These are phyloP conservation scores for Tetrapisispora namnaoensis DNA, from an alignment of 805 yeast species.

Conservation along the genomic window DNA sequence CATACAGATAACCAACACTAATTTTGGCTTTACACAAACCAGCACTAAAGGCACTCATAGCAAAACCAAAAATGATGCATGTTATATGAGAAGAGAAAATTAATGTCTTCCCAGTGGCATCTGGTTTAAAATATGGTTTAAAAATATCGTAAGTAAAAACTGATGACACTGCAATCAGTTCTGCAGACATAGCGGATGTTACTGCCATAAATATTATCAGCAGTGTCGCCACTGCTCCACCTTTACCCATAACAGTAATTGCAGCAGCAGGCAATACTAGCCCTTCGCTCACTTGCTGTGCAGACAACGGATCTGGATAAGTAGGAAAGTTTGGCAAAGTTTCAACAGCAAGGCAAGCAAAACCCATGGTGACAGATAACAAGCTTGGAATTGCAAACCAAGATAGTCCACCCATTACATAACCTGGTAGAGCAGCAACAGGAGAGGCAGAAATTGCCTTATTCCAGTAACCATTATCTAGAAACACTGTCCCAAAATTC, in stretches of 20 bases:
- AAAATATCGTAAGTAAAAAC: conserved; percentile 79
- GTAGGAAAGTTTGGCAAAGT: conserved; percentile 65
- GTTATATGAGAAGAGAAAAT: conserved; percentile 59
- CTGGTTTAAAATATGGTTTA: conserved; percentile 70
- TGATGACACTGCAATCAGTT: conserved; percentile 79
- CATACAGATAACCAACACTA: conserved; percentile 79
- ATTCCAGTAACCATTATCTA: conserved; percentile 83
- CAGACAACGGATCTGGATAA: conserved; percentile 55
- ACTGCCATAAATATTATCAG: conserved; percentile 83
- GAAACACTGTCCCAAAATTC: conserved; percentile 79
- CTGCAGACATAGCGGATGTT: conserved; percentile 88
- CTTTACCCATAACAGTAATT: conserved; percentile 70
- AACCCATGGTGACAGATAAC: conserved; percentile 75
- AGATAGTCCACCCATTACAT: conserved; percentile 76
- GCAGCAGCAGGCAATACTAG: conserved; percentile 62
- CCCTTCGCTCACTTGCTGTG: conserved; percentile 73
- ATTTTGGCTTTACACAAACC: conserved; percentile 76
- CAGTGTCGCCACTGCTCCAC: conserved; percentile 80
- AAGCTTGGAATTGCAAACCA: conserved; percentile 90
- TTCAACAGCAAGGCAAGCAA: conserved; percentile 73
- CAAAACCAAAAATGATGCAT: conserved; percentile 49
- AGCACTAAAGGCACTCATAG: conserved; percentile 75
- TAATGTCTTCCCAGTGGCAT: conserved; percentile 64
- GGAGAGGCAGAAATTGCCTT: conserved; percentile 84
- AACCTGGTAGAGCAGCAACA: conserved; percentile 77